Conservation (phyloP, 169 alveolate species). For the Amoebophrya sp. region DNA sequence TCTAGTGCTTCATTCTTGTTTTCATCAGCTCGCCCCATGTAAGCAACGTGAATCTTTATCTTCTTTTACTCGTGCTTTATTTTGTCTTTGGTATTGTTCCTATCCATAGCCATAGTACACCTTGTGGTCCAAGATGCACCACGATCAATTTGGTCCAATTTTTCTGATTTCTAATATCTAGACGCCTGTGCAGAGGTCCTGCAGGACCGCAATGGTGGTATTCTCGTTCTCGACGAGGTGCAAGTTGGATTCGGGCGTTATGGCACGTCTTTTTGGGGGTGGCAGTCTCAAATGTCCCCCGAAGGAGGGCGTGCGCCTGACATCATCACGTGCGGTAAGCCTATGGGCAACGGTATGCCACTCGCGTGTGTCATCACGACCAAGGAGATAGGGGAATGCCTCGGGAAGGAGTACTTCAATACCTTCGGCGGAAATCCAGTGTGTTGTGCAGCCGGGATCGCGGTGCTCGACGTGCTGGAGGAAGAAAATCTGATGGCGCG, state of each 20-base stretch:
- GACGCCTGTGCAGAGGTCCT: too few species aligned
- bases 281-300: neutral
- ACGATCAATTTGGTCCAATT: too few species aligned
- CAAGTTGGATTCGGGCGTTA: slow-evolving; percentile 41
- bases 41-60: too few species aligned
- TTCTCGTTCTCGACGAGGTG: slow-evolving; percentile 36
- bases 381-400: slow-evolving; percentile 11
- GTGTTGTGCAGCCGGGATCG: slow-evolving; percentile 41
- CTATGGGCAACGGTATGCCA: slow-evolving; percentile 43
- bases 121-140: too few species aligned
- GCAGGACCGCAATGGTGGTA: too few species aligned
- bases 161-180: too few species aligned
- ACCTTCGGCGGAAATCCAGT: slow-evolving; percentile 45
- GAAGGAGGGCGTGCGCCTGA: neutral
- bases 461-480: slow-evolving; percentile 26
- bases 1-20: too few species aligned
- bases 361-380: slow-evolving; percentile 39
- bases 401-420: slow-evolving; percentile 40
- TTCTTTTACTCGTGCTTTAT: too few species aligned
- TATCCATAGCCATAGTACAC: too few species aligned
- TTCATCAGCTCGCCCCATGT: too few species aligned
- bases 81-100: too few species aligned
- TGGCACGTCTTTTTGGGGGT: slow-evolving; percentile 38
- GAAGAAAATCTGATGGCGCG: slow-evolving; percentile 22
- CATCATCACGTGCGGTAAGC: slow-evolving; percentile 38